These are phyloP conservation scores for Diplodia corticola DNA, from an alignment of 2,329 filamentous ascomycete species.

Conservation along the genomic window DNA sequence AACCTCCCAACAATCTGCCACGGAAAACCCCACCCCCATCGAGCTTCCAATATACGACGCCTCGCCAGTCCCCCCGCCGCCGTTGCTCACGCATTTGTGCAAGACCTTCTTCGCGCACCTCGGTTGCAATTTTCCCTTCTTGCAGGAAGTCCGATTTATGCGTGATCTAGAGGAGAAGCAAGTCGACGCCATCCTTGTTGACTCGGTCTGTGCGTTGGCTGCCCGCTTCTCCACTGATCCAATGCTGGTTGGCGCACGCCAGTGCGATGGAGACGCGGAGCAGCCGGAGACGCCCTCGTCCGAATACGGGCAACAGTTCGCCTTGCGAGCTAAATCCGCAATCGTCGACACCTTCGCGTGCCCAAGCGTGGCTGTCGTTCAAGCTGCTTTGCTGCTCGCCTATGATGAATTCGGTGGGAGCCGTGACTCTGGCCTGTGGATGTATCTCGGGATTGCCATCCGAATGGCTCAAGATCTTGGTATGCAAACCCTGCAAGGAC, in stretches of 20 bases:
- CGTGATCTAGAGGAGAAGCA: slow-evolving; percentile 77
- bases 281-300: slow-evolving; percentile 46
- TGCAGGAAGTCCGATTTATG: slow-evolving; percentile 71
- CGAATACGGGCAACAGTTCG: slow-evolving; percentile 75
- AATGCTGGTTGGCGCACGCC: slow-evolving; percentile 42
- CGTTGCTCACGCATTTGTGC: slow-evolving; percentile 73
- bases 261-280: slow-evolving; percentile 36
- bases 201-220: slow-evolving; percentile 79
- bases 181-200: slow-evolving; percentile 80
- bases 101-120: slow-evolving; percentile 80
- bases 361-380: slow-evolving; percentile 78
- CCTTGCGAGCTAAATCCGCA: slow-evolving; percentile 77
- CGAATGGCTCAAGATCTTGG: slow-evolving; percentile 79
- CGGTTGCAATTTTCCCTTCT: slow-evolving; percentile 82
- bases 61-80: slow-evolving; percentile 68
- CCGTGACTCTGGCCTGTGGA: slow-evolving; percentile 88
- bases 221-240: slow-evolving; percentile 73
- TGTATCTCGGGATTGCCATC: slow-evolving; percentile 87
- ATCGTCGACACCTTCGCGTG: slow-evolving; percentile 81
- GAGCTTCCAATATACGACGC: slow-evolving; percentile 73
- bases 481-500: slow-evolving; percentile 76
- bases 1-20: slow-evolving; percentile 29
- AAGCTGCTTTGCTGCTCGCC: slow-evolving; percentile 78
- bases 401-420: slow-evolving; percentile 89
- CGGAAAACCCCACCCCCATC: slow-evolving; percentile 46